Percentiles rank a stretch among this genome's conserved stretches.
phyloP scores from a whole-genome alignment of 805 yeast genomes.

The Maudiozyma bulderi region DNA sequence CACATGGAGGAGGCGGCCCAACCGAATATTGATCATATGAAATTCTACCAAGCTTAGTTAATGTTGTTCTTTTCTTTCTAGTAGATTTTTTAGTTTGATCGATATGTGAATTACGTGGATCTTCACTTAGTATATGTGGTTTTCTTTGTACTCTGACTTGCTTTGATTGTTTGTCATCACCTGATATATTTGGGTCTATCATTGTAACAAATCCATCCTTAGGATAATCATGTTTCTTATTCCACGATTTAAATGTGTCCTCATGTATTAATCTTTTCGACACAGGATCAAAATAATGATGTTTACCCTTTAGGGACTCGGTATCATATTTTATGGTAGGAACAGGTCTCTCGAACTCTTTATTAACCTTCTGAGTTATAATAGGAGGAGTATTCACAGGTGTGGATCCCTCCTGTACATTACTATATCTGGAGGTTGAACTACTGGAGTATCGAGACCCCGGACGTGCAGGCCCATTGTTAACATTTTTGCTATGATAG shows the following conservation, averaged over 20 bases:
- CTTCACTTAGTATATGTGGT: constrained; percentile 12
- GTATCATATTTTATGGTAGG: constrained; percentile 16
- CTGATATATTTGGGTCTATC: constrained; percentile 9
- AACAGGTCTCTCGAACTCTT: constrained; percentile 11
- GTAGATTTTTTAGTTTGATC: constrained; percentile 2
- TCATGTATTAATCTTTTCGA: constrained; percentile 14
- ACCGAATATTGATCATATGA: constrained; percentile 62
- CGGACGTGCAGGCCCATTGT: neutral
- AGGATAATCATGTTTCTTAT: constrained; percentile 12
- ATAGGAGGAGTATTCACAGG: neutral
- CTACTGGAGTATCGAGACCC: neutral
- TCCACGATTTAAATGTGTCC: constrained; percentile 21
- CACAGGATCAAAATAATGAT: constrained; percentile 25
- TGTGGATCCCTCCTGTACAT: neutral
- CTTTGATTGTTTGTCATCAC: constrained; percentile 2
- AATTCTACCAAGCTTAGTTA: constrained; percentile 21
- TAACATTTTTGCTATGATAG: neutral
- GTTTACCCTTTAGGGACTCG: constrained; percentile 17
- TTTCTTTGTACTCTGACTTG: constrained; percentile 14
- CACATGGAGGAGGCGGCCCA: constrained; percentile 65
- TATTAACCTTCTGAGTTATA: neutral
- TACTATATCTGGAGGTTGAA: neutral
- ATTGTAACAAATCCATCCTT: constrained; percentile 16
- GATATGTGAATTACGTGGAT: constrained; percentile 17
- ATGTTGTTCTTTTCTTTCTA: constrained; percentile 11